Evolutionary conservation across 2,329 filamentous ascomycete genomes (phyloP).

Genomic region (Rhynchosporium agropyri): DNA sequence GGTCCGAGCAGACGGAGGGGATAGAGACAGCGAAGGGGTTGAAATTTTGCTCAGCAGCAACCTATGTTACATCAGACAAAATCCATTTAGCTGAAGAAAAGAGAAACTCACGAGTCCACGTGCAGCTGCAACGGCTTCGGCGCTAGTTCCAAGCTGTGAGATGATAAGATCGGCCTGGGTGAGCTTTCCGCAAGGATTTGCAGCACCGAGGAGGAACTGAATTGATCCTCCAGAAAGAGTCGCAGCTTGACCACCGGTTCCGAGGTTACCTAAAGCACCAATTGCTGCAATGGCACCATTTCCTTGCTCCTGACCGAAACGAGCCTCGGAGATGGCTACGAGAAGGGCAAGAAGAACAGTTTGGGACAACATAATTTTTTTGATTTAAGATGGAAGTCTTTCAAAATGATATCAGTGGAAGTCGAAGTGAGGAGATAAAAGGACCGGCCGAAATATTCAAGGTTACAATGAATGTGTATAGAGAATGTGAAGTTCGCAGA

Average conservation of each 20-base stretch:
- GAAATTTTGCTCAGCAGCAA: constrained; percentile 73
- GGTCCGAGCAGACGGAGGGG: constrained; percentile 65
- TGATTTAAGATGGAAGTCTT: constrained; percentile 6
- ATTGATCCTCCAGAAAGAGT: constrained; percentile 66
- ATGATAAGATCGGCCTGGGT: constrained; percentile 66
- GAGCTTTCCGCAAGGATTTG: constrained; percentile 70
- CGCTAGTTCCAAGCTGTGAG: constrained; percentile 59
- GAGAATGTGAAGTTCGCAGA: constrained; percentile 41
- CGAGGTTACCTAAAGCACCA: constrained; percentile 55
- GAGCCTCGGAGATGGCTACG: constrained; percentile 39
- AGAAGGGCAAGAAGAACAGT: constrained; percentile 34
- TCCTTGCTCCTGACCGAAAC: constrained; percentile 64
- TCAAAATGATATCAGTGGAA: constrained; percentile 14
- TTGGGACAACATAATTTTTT: constrained; percentile 36
- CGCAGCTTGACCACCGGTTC: constrained; percentile 60
- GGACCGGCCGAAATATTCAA: constrained; percentile 36
- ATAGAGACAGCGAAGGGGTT: constrained; percentile 64
- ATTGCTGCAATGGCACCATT: constrained; percentile 56
- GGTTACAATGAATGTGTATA: constrained; percentile 31
- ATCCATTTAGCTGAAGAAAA: too few species aligned
- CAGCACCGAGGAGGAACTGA: constrained; percentile 62
- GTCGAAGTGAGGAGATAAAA: constrained; percentile 30
- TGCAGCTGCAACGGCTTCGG: constrained; percentile 63
- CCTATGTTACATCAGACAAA: neutral
- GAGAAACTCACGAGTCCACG: constrained; percentile 51